phyloP scores from a whole-genome alignment of 768 basidiomycete genomes.

The Lepiota subincarnata region DNA sequence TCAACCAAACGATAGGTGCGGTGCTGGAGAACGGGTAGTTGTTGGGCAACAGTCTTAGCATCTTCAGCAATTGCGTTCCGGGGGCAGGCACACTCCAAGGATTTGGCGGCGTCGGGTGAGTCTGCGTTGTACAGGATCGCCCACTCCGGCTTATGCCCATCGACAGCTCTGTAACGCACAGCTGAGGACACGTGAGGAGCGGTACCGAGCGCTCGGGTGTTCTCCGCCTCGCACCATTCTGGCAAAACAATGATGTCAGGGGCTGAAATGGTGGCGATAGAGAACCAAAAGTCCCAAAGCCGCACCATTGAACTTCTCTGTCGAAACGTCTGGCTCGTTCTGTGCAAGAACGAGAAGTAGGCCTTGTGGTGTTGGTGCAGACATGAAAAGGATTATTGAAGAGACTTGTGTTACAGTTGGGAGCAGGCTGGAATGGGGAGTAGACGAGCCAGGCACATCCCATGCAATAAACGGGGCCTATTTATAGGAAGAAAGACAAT shows the following conservation, averaged over 20 bases:
- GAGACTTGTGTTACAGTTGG: too few relatives aligned
- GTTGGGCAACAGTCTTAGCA: slow-evolving; percentile 22
- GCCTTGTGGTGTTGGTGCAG: slow-evolving; percentile 1
- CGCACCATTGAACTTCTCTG: slow-evolving; percentile 30
- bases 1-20: slow-evolving; percentile 22
- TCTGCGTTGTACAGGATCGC: slow-evolving; percentile 26
- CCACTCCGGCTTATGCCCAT: slow-evolving; percentile 22
- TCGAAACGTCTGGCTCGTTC: slow-evolving; percentile 22
- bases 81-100: slow-evolving; percentile 22
- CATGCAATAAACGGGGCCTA: too few relatives aligned
- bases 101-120: slow-evolving; percentile 18
- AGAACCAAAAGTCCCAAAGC: too few relatives aligned
- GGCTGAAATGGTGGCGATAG: not conserved
- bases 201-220: slow-evolving; percentile 26
- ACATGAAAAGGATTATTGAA: not conserved
- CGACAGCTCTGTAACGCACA: slow-evolving; percentile 30
- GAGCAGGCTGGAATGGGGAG: too few relatives aligned
- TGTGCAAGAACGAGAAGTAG: slow-evolving; percentile 32
- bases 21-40: slow-evolving; percentile 22
- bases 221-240: slow-evolving; percentile 37
- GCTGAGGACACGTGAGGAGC: slow-evolving; percentile 28
- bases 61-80: slow-evolving; percentile 20
- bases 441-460: too few relatives aligned
- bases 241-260: not conserved
- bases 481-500: too few relatives aligned